Base-by-base conservation (phyloP, 2,329 filamentous ascomycete species). In the Ascocoryne sarcoides region DNA sequence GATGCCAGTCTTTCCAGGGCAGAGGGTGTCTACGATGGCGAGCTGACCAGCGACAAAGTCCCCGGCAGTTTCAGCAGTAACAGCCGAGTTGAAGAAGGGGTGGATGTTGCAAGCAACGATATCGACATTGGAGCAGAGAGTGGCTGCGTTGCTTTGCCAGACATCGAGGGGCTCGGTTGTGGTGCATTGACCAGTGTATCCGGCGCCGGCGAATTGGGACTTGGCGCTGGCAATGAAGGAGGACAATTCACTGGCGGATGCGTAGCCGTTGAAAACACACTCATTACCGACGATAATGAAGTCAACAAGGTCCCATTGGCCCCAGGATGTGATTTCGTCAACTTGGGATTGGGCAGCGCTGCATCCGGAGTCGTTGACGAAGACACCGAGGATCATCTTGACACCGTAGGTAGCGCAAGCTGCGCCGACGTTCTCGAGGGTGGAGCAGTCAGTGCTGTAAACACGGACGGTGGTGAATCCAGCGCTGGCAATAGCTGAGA, bases 251-350 rank as follows among this genome's bases (percentile, higher is more conserved):
- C 56, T 38, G 26, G 81, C 75, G 40, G 72, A 65, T 68, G 73
- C 77, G 73, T 73, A 80, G 47, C 75, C 73, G 68, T 83, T 79
- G 71, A 85, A 84, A 62, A 95, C 68, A 53, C 84, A 81, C 74
- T 96, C 90, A 73, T 96, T 96, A 65, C 87, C 89, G 51, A 94
- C 75, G 21, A 92, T 82, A 50, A 94, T 70, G 55, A 94, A 76
- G 60, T 83, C 75, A 51, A 95, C 82, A 36, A 84, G 62, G 46
- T 32, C 21, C 72, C 82, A 94, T 63, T 84, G 65, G 47, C 66
- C 75, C 79, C 87, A 95, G 45, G 62, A 55, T 63, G 76, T 70
- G 62, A 95, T 83, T 46, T 77, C 75, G 21, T 71, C 65, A 45
- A 95, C 73, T 73, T 96, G 89, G 10, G 47, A 32, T 10, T 40